Conservation (phyloP, 2,329 filamentous ascomycete genomes). For the Xylariomycetidae sp. region DNA sequence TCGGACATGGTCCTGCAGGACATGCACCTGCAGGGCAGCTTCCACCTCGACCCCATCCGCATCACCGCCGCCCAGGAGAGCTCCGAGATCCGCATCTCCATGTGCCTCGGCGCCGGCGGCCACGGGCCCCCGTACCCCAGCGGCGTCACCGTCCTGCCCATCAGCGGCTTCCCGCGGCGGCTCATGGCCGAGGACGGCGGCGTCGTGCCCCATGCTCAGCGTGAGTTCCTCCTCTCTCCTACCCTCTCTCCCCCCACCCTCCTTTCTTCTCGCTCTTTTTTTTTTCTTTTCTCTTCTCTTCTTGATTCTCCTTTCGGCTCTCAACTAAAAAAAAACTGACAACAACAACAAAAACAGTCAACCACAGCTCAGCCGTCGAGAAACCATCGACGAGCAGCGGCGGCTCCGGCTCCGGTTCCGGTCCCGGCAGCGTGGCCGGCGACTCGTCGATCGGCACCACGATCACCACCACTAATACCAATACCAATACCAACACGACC, state of each 20-base stretch:
- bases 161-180: conserved; percentile 26
- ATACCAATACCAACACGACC: too few relatives aligned
- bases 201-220: conserved; percentile 15
- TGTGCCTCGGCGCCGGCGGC: conserved; percentile 19
- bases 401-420: too few relatives aligned
- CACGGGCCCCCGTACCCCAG: conserved; percentile 22
- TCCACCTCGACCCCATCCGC: conserved; percentile 21
- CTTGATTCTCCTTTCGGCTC: background rate
- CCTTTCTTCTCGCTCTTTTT: background rate
- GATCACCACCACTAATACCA: too few relatives aligned
- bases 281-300: too few relatives aligned
- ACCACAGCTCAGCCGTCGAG: too few relatives aligned
- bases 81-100: conserved; percentile 21
- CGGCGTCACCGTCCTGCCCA: conserved; percentile 21
- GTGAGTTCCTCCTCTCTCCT: background rate
- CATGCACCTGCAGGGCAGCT: conserved; percentile 27
- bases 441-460: too few relatives aligned
- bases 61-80: conserved; percentile 18
- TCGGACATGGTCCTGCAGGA: conserved; percentile 22
- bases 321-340: background rate
- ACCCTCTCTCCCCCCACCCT: background rate
- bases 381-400: too few relatives aligned
- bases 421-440: too few relatives aligned
- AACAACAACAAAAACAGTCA: background rate
- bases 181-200: conserved; percentile 25